Conservation (phyloP, 1,284 basidiomycete genomes). For the Puccinia polysora region DNA sequence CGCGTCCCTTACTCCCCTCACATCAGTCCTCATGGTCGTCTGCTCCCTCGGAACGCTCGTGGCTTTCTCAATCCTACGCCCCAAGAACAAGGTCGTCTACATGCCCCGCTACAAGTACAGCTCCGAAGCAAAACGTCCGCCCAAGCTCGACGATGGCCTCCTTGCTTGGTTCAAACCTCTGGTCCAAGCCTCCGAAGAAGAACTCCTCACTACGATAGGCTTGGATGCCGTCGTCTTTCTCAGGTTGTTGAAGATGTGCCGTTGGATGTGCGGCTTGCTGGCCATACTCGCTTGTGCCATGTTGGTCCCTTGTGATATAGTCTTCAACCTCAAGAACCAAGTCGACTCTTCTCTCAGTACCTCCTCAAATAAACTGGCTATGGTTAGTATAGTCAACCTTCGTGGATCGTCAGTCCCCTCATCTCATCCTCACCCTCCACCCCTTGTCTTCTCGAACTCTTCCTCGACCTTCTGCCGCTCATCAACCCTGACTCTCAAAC, state of each 20-base stretch:
- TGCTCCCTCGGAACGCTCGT: slow-evolving; percentile 60
- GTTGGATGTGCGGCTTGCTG: slow-evolving; percentile 69
- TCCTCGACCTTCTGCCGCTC: slow-evolving; percentile 47
- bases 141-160: slow-evolving; percentile 43
- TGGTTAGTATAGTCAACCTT: slow-evolving; percentile 51
- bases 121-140: slow-evolving; percentile 17
- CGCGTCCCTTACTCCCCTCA: background rate
- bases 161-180: slow-evolving; percentile 72
- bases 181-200: slow-evolving; percentile 73
- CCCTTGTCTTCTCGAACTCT: slow-evolving; percentile 73
- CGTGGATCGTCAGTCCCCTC: slow-evolving; percentile 65
- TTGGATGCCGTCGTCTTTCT: slow-evolving; percentile 90
- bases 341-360: slow-evolving; percentile 43
- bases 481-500: background rate
- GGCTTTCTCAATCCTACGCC: slow-evolving; percentile 70
- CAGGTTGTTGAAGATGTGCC: slow-evolving; percentile 80
- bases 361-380: slow-evolving; percentile 23
- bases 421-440: slow-evolving; percentile 64
- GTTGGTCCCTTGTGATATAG: slow-evolving; percentile 63
- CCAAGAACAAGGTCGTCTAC: slow-evolving; percentile 63
- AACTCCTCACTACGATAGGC: slow-evolving; percentile 80
- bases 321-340: slow-evolving; percentile 14
- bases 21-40: slow-evolving; percentile 19
- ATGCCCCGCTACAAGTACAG: slow-evolving; percentile 46
- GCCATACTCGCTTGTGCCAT: slow-evolving; percentile 66